These are phyloP conservation scores for Rhodomyrtus psidioides DNA, from an alignment of 441 rosid species.

Conservation along the genomic window DNA sequence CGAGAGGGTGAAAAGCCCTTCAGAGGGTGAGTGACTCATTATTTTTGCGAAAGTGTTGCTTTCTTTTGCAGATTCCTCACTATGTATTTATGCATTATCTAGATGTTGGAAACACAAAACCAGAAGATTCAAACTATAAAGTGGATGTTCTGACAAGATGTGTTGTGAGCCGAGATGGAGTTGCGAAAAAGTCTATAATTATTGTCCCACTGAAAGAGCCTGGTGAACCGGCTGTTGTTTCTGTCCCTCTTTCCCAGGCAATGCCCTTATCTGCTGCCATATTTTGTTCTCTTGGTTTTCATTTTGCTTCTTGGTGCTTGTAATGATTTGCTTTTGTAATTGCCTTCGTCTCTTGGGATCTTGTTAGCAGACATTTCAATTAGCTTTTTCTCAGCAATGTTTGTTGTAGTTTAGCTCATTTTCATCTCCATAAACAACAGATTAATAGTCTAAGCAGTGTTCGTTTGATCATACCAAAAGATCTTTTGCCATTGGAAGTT, in stretches of 20 bases:
- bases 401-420: background rate
- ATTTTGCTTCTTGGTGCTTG: background rate
- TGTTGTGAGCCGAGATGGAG: slow-evolving; percentile 49
- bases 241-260: slow-evolving; percentile 77
- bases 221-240: slow-evolving; percentile 83
- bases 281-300: background rate
- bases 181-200: slow-evolving; percentile 52
- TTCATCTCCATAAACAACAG: slow-evolving; percentile 25
- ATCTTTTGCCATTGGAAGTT: slow-evolving; percentile 80
- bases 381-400: background rate
- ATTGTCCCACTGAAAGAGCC: slow-evolving; percentile 56
- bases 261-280: background rate
- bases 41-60: background rate
- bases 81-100: slow-evolving; percentile 12
- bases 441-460: slow-evolving; percentile 74
- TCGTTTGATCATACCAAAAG: slow-evolving; percentile 68
- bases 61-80: background rate
- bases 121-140: slow-evolving; percentile 69
- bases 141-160: slow-evolving; percentile 91
- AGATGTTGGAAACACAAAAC: slow-evolving; percentile 70
- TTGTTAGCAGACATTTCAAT: background rate
- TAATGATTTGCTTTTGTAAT: background rate
- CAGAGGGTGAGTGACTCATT: slow-evolving; percentile 45
- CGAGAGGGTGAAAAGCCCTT: slow-evolving; percentile 48
- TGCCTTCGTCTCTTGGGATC: background rate